Evolutionary conservation across 208 protist genomes (phyloP), one percentile per base, ranked within the genome.

Genomic region (Leishmania guyanensis): DNA sequence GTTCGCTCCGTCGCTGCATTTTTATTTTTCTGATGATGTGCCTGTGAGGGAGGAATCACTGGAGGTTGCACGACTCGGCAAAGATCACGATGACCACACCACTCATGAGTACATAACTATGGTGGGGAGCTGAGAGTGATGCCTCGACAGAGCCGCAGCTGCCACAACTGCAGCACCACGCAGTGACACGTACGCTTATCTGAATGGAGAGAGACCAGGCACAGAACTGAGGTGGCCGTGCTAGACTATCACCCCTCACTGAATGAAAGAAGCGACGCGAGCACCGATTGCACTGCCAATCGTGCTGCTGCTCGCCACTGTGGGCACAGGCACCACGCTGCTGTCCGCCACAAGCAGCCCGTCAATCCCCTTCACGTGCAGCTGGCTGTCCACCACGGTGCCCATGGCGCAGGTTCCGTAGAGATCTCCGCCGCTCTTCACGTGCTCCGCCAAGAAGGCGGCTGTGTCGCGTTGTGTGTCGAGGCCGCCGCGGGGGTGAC

Each of bases 351-450:
- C 90, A 16, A 81, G 71, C 26, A 96, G 72, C 33, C 93, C 91
- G 12, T 86, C 76, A 56, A 94, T 66, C 8, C 93, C 93, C 48
- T 79, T 83, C 79, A 96, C 89, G 26, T 80, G 77, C 80, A 95
- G 79, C 33, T 76, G 26, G 20, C 56, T 50, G 65, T 96, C 87
- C 75, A 95, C 91, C 22, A 96, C 93, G 17, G 71, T 78, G 50
- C 91, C 86, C 73, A 96, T 82, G 14, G 93, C 93, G 69, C 93
- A 96, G 29, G 93, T 96, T 43, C 93, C 93, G 65, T 90, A 95
- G 29, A 91, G 36, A 68, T 94, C 84, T 0, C 84, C 86, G 20
- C 71, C 74, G 74, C 85, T 81, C 77, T 86, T 58, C 39, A 86
- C 90, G 77, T 89, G 79, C 73, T 86, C 77, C 53, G 86, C 88